A percentile compares a stretch with the other conserved stretches of the same genome.
Evolutionary conservation across 352 stramenopile species (phyloP).

Genomic region (Phytophthora sansomeana): DNA sequence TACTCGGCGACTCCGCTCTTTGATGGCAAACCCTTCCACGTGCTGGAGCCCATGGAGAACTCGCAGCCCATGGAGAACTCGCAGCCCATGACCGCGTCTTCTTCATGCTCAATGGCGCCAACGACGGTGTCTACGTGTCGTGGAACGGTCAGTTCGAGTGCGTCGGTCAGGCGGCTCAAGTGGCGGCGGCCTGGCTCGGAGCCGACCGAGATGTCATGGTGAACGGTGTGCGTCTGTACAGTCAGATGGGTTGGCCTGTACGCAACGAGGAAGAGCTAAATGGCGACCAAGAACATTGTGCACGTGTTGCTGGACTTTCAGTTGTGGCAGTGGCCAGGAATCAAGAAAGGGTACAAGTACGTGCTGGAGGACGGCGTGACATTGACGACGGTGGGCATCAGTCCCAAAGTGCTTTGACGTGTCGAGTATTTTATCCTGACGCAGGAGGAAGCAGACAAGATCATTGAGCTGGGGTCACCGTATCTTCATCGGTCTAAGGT

Average conservation of each 20-base stretch:
- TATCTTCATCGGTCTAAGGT: constrained; percentile 75
- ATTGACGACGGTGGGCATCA: constrained; percentile 73
- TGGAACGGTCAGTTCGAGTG: constrained; percentile 84
- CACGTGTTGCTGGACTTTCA: constrained; percentile 87
- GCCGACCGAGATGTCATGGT: constrained; percentile 69
- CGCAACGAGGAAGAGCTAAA: constrained; percentile 55
- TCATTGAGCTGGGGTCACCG: constrained; percentile 62
- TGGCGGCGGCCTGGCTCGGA: constrained; percentile 66
- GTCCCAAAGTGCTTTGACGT: constrained; percentile 80
- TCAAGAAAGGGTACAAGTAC: constrained; percentile 82
- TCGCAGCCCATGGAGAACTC: constrained; percentile 26
- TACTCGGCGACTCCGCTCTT: constrained; percentile 49
- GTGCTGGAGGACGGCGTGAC: constrained; percentile 72
- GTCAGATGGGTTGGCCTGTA: constrained; percentile 70
- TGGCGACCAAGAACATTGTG: constrained; percentile 65
- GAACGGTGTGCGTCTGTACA: constrained; percentile 81
- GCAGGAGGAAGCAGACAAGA: constrained; percentile 58
- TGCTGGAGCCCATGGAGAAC: constrained; percentile 68
- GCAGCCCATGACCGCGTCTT: constrained; percentile 70
- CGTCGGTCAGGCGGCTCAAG: constrained; percentile 47
- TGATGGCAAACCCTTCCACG: constrained; percentile 43
- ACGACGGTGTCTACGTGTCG: constrained; percentile 80
- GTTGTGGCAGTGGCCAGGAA: constrained; percentile 86
- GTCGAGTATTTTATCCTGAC: constrained; percentile 79
- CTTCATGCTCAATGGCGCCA: constrained; percentile 87